Percentiles rank a stretch among this genome's conserved stretches.
Evolutionary conservation across 73 alveolate genomes (phyloP).

Genomic region (Paramecium octaurelia): DNA sequence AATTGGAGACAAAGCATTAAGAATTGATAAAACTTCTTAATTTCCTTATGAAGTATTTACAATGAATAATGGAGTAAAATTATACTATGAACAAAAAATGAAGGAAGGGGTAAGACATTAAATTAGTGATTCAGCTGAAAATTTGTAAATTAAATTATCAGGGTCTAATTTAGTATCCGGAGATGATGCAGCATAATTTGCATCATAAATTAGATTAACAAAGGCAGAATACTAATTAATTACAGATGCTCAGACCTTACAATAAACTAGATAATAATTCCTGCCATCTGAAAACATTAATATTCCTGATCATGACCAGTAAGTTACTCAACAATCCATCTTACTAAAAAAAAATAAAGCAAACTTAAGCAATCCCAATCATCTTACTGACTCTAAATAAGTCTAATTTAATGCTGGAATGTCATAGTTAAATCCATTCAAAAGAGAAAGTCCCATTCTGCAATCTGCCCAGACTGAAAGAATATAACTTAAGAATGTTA

Average conservation of each 20-base stretch:
- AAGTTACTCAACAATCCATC: not conserved
- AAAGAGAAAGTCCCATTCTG: not conserved
- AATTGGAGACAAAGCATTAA: slow-evolving; percentile 31
- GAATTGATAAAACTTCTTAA: slow-evolving; percentile 7
- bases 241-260: not conserved
- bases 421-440: not conserved
- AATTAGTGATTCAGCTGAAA: slow-evolving; percentile 42
- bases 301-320: not conserved
- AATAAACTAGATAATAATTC: not conserved
- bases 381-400: not conserved
- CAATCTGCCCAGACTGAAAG: not conserved
- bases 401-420: not conserved
- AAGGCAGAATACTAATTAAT: slow-evolving; percentile 20
- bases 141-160: slow-evolving; percentile 2
- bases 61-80: slow-evolving; percentile 46
- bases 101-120: slow-evolving; percentile 35
- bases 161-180: slow-evolving; percentile 16
- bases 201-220: not conserved
- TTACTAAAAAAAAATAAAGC: not conserved
- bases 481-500: slow-evolving; percentile 13
- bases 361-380: not conserved
- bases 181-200: not conserved
- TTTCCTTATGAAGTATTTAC: slow-evolving; percentile 39
- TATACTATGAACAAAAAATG: not conserved
- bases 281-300: slow-evolving; percentile 4